A percentile compares a stretch with the other conserved stretches of the same genome.
These are phyloP conservation scores for Testicularia cyperi DNA, from an alignment of 1,284 basidiomycete genomes.

Conservation along the genomic window DNA sequence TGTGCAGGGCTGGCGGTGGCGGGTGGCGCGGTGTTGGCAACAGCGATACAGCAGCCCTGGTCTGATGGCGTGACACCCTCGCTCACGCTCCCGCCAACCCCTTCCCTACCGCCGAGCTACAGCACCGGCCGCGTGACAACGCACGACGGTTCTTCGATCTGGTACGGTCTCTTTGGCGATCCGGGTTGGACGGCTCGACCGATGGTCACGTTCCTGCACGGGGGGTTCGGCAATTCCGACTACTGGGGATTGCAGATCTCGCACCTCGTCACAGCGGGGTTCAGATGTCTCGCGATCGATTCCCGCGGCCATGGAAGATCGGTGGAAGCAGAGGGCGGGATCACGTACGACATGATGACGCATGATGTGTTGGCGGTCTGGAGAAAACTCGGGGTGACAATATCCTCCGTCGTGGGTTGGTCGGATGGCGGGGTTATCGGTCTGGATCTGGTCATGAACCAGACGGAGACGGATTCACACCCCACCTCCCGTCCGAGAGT, in stretches of 20 bases:
- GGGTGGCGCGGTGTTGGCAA: no score
- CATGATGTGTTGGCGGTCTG: slow-evolving; percentile 7
- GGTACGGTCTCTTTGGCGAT: background rate
- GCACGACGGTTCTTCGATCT: slow-evolving; percentile 2
- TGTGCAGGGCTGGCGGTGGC: no score
- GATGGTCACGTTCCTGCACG: background rate
- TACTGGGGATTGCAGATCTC: slow-evolving; percentile 1
- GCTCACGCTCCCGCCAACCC: no score
- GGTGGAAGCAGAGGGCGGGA: background rate
- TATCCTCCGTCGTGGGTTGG: slow-evolving; percentile 5
- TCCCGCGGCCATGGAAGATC: slow-evolving; percentile 8
- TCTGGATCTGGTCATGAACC: background rate
- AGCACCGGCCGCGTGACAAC: background rate
- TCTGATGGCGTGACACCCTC: no score
- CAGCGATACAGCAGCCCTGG: no score
- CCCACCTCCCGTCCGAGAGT: no score
- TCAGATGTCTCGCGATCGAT: slow-evolving; percentile 3
- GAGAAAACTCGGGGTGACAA: slow-evolving; percentile 2
- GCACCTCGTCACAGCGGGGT: background rate
- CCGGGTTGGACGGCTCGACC: background rate
- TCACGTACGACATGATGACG: slow-evolving; percentile 11
- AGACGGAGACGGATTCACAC: no score
- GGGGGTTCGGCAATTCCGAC: slow-evolving; percentile 1
- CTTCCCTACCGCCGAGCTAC: no score
- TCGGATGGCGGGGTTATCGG: slow-evolving; percentile 5